phyloP scores from a whole-genome alignment of 805 yeast species.

The Ogataea chonburiensis region DNA sequence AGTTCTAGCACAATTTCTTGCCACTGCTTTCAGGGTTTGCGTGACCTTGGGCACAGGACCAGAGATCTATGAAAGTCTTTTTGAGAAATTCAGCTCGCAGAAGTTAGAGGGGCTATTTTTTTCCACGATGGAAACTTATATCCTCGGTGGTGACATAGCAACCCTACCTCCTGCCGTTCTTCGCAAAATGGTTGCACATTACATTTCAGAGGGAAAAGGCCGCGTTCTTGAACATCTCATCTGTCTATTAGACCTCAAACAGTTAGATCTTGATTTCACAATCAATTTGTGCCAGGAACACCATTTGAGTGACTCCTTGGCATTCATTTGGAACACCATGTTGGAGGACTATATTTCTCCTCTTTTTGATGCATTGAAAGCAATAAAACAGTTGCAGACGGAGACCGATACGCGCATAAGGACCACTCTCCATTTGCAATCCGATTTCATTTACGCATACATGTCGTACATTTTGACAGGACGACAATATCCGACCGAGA shows the following conservation, averaged over 20 bases:
- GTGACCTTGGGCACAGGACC: conserved; percentile 37
- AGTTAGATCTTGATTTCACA: conserved; percentile 77
- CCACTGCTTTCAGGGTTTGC: conserved; percentile 41
- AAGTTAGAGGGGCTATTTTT: conserved; percentile 44
- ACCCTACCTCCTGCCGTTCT: conserved; percentile 62
- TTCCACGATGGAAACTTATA: conserved; percentile 49
- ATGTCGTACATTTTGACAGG: conserved; percentile 72
- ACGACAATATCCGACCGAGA: conserved; percentile 75
- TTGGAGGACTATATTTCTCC: conserved; percentile 75
- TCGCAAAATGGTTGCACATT: conserved; percentile 56
- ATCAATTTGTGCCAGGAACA: conserved; percentile 57
- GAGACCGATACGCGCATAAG: conserved; percentile 14
- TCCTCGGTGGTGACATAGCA: conserved; percentile 45
- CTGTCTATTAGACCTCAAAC: conserved; percentile 62
- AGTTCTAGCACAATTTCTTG: conserved; percentile 33
- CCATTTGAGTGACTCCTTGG: conserved; percentile 57
- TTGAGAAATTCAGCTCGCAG: conserved; percentile 41
- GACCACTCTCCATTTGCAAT: conserved; percentile 15
- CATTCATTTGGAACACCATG: conserved; percentile 69
- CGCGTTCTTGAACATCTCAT: conserved; percentile 63
- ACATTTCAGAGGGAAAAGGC: conserved; percentile 40
- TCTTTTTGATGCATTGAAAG: conserved; percentile 53
- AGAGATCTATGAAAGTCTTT: conserved; percentile 43
- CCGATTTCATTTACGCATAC: conserved; percentile 51
- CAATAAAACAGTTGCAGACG: conserved; percentile 22